These are phyloP conservation scores for Camellia granthamiana DNA, from an alignment of 148 eudicot genomes.

Conservation along the genomic window DNA sequence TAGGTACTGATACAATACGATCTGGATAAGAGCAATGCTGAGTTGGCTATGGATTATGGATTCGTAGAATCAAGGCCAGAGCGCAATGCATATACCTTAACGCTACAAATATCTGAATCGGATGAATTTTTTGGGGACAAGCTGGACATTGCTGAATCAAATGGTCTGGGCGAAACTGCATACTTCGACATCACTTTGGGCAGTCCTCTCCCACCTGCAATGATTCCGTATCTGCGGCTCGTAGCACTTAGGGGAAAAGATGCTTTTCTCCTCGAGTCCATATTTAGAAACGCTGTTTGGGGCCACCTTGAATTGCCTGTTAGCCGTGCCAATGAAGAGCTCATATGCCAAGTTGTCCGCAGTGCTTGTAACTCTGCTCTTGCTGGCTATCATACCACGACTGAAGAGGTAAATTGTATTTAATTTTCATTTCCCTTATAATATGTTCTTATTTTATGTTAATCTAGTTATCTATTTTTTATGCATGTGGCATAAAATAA, in stretches of 20 bases:
- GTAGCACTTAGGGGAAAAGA: conserved; percentile 79
- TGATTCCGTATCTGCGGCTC: conserved; percentile 83
- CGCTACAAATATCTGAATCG: conserved; percentile 76
- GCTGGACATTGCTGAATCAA: conserved; percentile 84
- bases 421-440: not conserved
- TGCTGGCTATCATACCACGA: conserved; percentile 66
- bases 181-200: conserved; percentile 80
- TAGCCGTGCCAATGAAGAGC: conserved; percentile 81
- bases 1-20: conserved; percentile 67
- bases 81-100: conserved; percentile 72
- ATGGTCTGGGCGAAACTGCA: conserved; percentile 68
- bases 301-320: conserved; percentile 75
- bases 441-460: not conserved
- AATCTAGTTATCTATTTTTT: too few relatives aligned
- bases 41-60: conserved; percentile 90
- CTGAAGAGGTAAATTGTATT: conserved; percentile 64
- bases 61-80: conserved; percentile 66
- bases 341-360: conserved; percentile 69
- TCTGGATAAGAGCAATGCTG: conserved; percentile 84
- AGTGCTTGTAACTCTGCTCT: conserved; percentile 76
- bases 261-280: conserved; percentile 83
- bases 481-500: too few relatives aligned
- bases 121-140: conserved; percentile 85
- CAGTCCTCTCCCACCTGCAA: conserved; percentile 56
- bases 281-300: conserved; percentile 77